Evolutionary conservation across 805 yeast genomes (phyloP), one percentile per base, ranked within the genome.

Genomic region (Candida anglica): DNA sequence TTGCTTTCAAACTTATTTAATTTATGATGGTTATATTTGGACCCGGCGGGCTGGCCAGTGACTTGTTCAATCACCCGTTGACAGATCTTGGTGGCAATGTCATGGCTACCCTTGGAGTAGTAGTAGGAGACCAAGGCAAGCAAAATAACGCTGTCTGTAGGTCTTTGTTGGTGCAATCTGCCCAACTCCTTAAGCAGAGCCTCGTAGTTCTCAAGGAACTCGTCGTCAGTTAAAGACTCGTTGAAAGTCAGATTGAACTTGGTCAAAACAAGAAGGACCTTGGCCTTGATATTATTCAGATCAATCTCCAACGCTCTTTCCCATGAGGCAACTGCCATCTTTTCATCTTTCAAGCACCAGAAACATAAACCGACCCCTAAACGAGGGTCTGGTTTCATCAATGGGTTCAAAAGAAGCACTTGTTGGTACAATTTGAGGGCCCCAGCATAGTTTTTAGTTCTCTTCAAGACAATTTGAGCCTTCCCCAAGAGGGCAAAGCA

Each of bases 301-400:
- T 82, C 76, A 27, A 91, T 58, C 52, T 81, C 83, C 20, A 79
- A 60, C 1, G 86, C 73, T 50, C 97, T 74, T 41, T 75, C 73
- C 97, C 98, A 93, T 0, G 98, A 82, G 32, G 66, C 63, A 5
- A 73, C 51, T 0, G 98, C 98, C 65, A 86, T 73, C 33, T 73
- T 73, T 42, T 76, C 74, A 55, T 86, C 95, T 33, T 82, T 82
- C 41, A 93, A 64, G 40, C 76, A 76, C 97, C 97, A 93, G 53
- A 81, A 91, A 58, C 97, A 89, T 43, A 93, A 64, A 22, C 98
- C 99, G 40, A 91, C 77, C 19, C 98, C 99, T 40, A 93, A 73
- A 58, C 99, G 72, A 14, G 97, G 94, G 61, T 91, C 97, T 4
- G 98, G 97, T 46, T 75, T 74, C 46, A 83, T 63, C 23, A 82